Base-by-base conservation (phyloP, 2,329 filamentous ascomycete species). In the Clonostachys chloroleuca region DNA sequence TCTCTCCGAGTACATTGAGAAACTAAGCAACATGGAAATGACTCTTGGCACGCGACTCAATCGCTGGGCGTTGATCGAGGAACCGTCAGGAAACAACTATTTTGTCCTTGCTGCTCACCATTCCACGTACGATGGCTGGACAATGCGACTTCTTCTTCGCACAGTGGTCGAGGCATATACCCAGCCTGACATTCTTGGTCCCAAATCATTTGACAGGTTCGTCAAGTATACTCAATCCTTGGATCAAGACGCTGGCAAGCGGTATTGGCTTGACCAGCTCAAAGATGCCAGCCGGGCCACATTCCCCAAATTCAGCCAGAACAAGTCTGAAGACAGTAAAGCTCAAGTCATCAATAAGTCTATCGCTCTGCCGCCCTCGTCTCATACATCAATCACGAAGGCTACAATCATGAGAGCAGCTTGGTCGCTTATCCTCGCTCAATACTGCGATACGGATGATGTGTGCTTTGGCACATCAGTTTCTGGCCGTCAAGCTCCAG, bases 161-260 rank as follows among this genome's bases (percentile, higher is more conserved):
- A 39, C 36, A 39, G 14, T 39, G 6, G 36, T 18, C 36, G 17
- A 18, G 14, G 14, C 17, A n/a, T 39, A 39, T 18, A 18, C 14
- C 10, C 14, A 18, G 7, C 3, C 14, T 18, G 36, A 39, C 3
- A 18, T n/a, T 39, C 2, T n/a, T 18, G 36, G 17, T 12, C 36
- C 17, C 2, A 39, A 14, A 5, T 18, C 36, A 18, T 39, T 39
- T 18, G 36, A 39, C 36, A 39, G 17, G 7, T 39, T 39, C 12
- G 69, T 73, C 51, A 62, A 62, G 40, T 69, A 70, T 48, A 60
- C 73, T 8, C 59, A 63, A 49, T 60, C 69, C 34, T 57, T 61
- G 16, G 46, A 55, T 36, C 17, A 40, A 13, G 40, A 46, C 13
- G 43, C 34, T 8, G 35, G 39, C 13, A 34, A 18, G 4, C 34